Evolutionary conservation across 352 stramenopile species (phyloP), one percentile per base, ranked within the genome.

Genomic region (Pythium utonaiense): DNA sequence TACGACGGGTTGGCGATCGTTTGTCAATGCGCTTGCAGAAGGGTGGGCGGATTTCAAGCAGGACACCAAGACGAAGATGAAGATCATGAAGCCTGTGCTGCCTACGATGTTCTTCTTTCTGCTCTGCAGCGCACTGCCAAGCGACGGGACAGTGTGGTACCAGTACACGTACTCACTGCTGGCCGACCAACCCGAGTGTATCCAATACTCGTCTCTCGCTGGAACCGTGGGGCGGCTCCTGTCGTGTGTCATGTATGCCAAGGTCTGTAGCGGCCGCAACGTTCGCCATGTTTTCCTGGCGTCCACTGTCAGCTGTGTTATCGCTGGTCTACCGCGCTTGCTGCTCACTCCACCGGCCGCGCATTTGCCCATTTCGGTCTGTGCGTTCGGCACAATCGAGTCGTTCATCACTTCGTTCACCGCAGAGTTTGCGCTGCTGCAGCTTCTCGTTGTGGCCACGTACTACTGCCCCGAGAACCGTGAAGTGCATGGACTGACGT

Each of bases 21-120:
- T 50, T 7, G 10, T 60, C 14, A 53, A 55, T 12, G 30, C 53
- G 56, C 28, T 71, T 30, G 21, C 16, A 68, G 17, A 62, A 28
- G 33, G 65, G 28, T 44, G 78, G 77, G 16, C n/a, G 10, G 42
- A 53, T 13, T 90, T 90, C 64, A 85, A 80, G 36, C 27, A 22
- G 1, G 78, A 90, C 44, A 19, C 77, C 8, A 57, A 61, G 36
- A 57, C 53, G 60, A 89, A 89, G 60, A 63, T 70, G 36, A 57
- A 67, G 25, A 69, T 84, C 24, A 70, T 91, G 30, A 60, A 62
- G 38, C 81, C 81, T 7, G 70, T 91, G 14, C 51, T 88, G 25
- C 81, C 83, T 3, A 75, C 77, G 5, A 89, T 93, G 78, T 36
- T 88, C 34, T 93, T 93, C 69, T 91, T 93, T 69, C 91, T 86